These are phyloP conservation scores for Ilyonectria destructans DNA, from an alignment of 2,329 filamentous ascomycete genomes.

Conservation along the genomic window DNA sequence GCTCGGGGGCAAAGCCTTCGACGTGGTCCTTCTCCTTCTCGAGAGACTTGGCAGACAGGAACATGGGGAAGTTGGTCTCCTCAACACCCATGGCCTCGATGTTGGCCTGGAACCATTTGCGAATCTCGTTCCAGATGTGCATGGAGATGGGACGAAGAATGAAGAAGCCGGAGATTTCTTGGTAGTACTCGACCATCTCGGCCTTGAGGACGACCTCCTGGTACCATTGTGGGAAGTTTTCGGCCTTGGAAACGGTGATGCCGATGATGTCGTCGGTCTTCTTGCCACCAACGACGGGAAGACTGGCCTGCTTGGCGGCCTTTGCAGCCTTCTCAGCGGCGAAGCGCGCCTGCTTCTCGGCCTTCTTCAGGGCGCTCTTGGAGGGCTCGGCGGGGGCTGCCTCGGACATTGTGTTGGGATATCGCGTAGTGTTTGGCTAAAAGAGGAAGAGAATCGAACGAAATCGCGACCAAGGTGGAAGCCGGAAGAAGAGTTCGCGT, in stretches of 20 bases:
- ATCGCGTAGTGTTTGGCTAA: slow-evolving; percentile 21
- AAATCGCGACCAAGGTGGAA: slow-evolving; percentile 15
- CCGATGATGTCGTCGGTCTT: slow-evolving; percentile 83
- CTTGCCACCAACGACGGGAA: slow-evolving; percentile 72
- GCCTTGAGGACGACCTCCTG: slow-evolving; percentile 97
- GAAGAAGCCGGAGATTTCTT: slow-evolving; percentile 95
- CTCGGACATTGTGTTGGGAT: slow-evolving; percentile 51
- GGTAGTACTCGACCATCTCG: slow-evolving; percentile 97
- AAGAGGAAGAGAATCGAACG: slow-evolving; percentile 22
- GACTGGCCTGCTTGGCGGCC: slow-evolving; percentile 68
- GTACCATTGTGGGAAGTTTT: slow-evolving; percentile 96
- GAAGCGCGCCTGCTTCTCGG: slow-evolving; percentile 75
- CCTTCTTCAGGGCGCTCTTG: slow-evolving; percentile 78
- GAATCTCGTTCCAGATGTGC: slow-evolving; percentile 78
- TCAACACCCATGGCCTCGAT: slow-evolving; percentile 95
- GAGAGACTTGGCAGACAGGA: slow-evolving; percentile 92
- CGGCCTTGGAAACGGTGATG: slow-evolving; percentile 87
- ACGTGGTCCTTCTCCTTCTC: slow-evolving; percentile 94
- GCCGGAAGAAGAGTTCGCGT: slow-evolving; percentile 36
- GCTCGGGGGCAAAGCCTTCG: slow-evolving; percentile 96
- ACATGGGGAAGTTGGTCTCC: slow-evolving; percentile 97
- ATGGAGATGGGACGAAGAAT: slow-evolving; percentile 84
- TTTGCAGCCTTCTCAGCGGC: slow-evolving; percentile 76
- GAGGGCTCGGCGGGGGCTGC: slow-evolving; percentile 60
- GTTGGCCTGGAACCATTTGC: slow-evolving; percentile 78